Conservation (phyloP, 768 basidiomycete species). For the Suillus sp. region DNA sequence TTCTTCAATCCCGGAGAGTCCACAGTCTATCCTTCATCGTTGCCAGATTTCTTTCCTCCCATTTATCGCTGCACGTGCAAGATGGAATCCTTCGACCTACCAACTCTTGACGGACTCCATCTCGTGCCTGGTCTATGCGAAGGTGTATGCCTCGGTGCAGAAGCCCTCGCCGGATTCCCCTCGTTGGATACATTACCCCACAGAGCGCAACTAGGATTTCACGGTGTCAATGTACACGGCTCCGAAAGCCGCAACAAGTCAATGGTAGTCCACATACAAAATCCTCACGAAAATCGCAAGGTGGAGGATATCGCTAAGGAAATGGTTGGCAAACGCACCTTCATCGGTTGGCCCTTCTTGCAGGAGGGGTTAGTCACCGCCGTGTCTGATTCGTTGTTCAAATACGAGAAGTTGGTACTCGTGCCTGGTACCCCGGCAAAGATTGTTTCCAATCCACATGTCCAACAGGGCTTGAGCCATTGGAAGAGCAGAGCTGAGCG, state of each 20-base stretch:
- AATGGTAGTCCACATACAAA: slow-evolving; percentile 86
- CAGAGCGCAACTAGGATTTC: slow-evolving; percentile 72
- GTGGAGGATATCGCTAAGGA: slow-evolving; percentile 71
- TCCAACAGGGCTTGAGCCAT: slow-evolving; percentile 60
- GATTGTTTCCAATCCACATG: slow-evolving; percentile 74
- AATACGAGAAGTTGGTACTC: slow-evolving; percentile 72
- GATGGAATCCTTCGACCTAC: slow-evolving; percentile 85
- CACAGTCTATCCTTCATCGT: slow-evolving; percentile 82
- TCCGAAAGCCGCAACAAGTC: slow-evolving; percentile 90
- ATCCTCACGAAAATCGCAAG: slow-evolving; percentile 67
- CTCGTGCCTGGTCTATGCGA: slow-evolving; percentile 85
- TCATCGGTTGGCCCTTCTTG: slow-evolving; percentile 92
- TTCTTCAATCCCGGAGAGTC: slow-evolving; percentile 63
- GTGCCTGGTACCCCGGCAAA: slow-evolving; percentile 51
- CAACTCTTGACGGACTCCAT: slow-evolving; percentile 81
- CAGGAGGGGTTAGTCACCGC: slow-evolving; percentile 88
- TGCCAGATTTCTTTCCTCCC: slow-evolving; percentile 94
- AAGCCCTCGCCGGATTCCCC: slow-evolving; percentile 94
- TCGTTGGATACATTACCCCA: slow-evolving; percentile 89
- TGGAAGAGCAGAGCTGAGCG: slow-evolving; percentile 85
- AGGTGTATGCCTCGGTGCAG: slow-evolving; percentile 82
- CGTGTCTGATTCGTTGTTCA: slow-evolving; percentile 85
- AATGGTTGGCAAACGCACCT: slow-evolving; percentile 77
- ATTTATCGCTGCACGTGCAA: slow-evolving; percentile 76
- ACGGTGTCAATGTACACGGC: slow-evolving; percentile 93